Evolutionary conservation across 2,329 filamentous ascomycete species (phyloP), one percentile per base, ranked within the genome.

Genomic region (Alternaria solani): DNA sequence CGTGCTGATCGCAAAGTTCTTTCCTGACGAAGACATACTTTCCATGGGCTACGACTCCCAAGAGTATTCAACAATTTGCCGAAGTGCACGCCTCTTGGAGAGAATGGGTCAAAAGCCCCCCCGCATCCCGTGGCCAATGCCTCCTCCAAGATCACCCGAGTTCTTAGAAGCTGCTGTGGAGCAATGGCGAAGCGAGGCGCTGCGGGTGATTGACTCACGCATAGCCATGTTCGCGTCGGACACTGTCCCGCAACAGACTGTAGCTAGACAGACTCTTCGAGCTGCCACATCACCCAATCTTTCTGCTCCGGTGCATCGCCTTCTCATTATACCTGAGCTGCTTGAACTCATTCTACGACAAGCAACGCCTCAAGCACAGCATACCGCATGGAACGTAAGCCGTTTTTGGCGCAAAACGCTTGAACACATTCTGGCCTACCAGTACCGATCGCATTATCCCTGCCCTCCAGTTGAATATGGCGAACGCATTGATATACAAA

Each of bases 321-420:
- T 43, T 34, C 52, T 55, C 14, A 23, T 32, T 7, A 55, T 55
- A 34, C 41, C 52, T n/a, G 52, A 55, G 8, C n/a, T 55, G 20
- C 23, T 55, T 5, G 42, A 36, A 16, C 1, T 36, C 1, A 16
- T 36, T 12, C 32, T 36, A 36, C 32, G 32, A 36, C 14, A 16
- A 36, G 32, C 32, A 36, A 14, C 32, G 11, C 32, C 14, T 36
- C 32, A 36, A 16, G 14, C 32, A 36, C 32, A 55, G 46, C 43
- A 46, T 26, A 36, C 52, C 6, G 52, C 52, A 36, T 55, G 42
- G 52, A 14, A 47, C 4, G 28, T 55, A 3, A 46, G 14, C 18
- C 20, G 11, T 32, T 26, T 36, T 1, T 36, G 32, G 32, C 32
- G 32, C 2, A 36, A 12, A 2, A 36, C 32, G 14, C 1, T 36